Percentiles rank a stretch among this genome's conserved stretches.
These are phyloP conservation scores for Albizia julibrissin DNA, from an alignment of 306 rosid genomes.

Conservation along the genomic window DNA sequence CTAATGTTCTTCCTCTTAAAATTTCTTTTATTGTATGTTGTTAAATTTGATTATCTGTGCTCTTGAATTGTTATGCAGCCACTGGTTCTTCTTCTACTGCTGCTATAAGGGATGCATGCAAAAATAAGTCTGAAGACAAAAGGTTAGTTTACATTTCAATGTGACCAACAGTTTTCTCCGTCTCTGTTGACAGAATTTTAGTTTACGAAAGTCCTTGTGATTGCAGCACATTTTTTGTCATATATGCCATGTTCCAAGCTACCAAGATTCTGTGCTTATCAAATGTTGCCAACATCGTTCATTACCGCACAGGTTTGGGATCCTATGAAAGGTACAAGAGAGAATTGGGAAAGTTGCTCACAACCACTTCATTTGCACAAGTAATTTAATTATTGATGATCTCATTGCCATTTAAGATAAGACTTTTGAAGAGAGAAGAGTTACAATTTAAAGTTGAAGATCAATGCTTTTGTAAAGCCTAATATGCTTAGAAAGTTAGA, in stretches of 20 bases:
- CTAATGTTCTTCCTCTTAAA: background rate
- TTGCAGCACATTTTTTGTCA: background rate
- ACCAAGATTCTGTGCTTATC: too few relatives aligned
- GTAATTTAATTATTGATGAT: too few relatives aligned
- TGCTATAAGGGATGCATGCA: constrained; percentile 37
- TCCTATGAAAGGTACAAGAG: too few relatives aligned
- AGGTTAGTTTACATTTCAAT: constrained; percentile 46
- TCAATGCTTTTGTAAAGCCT: too few relatives aligned
- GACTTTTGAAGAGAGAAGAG: too few relatives aligned
- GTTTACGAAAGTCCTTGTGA: background rate
- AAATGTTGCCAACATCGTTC: too few relatives aligned
- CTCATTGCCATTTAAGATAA: too few relatives aligned
- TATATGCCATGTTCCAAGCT: constrained; percentile 34
- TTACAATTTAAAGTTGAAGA: too few relatives aligned
- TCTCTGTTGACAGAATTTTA: background rate
- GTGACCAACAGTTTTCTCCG: background rate
- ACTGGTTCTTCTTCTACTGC: constrained; percentile 44
- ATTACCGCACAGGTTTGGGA: too few relatives aligned
- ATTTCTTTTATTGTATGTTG: background rate
- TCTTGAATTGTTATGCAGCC: constrained; percentile 43
- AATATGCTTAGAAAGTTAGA: too few relatives aligned
- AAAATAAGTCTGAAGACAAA: constrained; percentile 48
- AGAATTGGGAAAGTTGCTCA: too few relatives aligned
- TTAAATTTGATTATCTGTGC: background rate
- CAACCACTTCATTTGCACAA: too few relatives aligned